These are phyloP conservation scores for Claviceps pazoutovae DNA, from an alignment of 2,329 filamentous ascomycete species.

Conservation along the genomic window DNA sequence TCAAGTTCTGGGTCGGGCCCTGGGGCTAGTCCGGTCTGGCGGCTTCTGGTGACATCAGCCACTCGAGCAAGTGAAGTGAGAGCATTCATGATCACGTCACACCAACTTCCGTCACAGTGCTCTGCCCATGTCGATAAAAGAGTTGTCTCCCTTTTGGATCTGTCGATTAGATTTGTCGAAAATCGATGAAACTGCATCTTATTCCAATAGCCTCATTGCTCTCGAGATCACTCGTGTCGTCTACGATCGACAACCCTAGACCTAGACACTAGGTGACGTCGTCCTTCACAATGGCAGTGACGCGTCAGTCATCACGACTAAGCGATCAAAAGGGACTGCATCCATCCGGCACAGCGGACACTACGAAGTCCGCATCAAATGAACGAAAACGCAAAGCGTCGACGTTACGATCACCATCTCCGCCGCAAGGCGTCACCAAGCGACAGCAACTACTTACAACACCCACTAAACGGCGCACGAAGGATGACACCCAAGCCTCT, in stretches of 20 bases:
- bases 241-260: not conserved
- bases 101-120: no score
- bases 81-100: not conserved
- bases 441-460: slow-evolving; percentile 13
- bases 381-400: slow-evolving; percentile 22
- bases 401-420: slow-evolving; percentile 2
- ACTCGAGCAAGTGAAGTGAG: not conserved
- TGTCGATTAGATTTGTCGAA: not conserved
- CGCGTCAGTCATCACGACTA: slow-evolving; percentile 28
- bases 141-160: not conserved
- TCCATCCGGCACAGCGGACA: not conserved
- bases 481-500: slow-evolving; percentile 10
- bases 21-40: not conserved
- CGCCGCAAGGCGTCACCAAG: slow-evolving; percentile 10
- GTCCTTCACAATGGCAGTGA: slow-evolving; percentile 13
- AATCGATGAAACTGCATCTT: not conserved
- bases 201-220: not conserved
- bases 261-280: not conserved
- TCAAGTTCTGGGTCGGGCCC: not conserved
- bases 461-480: slow-evolving; percentile 19
- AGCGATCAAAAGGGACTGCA: slow-evolving; percentile 14
- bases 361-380: not conserved
- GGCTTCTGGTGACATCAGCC: not conserved
- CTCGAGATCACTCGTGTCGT: not conserved
- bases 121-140: not conserved